Conservation (phyloP, 1,284 basidiomycete genomes). For the Moniliophthora roreri region DNA sequence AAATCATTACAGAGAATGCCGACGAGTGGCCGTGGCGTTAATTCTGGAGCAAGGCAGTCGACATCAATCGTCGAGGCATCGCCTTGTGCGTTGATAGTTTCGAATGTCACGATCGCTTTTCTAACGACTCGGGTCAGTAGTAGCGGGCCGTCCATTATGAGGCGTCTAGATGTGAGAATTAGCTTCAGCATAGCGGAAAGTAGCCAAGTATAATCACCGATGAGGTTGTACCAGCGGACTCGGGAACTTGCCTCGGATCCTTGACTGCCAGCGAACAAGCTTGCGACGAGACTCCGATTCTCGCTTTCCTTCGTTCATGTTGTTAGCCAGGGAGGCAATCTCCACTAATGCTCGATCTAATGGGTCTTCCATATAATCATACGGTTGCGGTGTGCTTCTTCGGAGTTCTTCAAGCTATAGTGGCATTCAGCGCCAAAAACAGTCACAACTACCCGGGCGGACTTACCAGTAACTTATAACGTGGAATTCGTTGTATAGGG, state of each 20-base stretch:
- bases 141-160: constrained; percentile 87
- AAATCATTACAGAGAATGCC: constrained; percentile 92
- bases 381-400: constrained; percentile 77
- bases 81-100: constrained; percentile 75
- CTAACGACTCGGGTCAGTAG: constrained; percentile 87
- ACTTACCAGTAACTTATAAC: constrained; percentile 88
- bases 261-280: constrained; percentile 89
- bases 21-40: constrained; percentile 71
- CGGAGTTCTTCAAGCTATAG: constrained; percentile 82
- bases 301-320: constrained; percentile 97
- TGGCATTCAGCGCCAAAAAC: constrained; percentile 5
- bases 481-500: constrained; percentile 94
- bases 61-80: constrained; percentile 82
- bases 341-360: constrained; percentile 83
- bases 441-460: constrained; percentile 7
- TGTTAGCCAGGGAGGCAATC: constrained; percentile 84
- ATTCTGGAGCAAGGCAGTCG: constrained; percentile 83
- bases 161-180: constrained; percentile 47
- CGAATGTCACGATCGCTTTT: constrained; percentile 83
- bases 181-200: constrained; percentile 7
- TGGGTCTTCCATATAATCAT: constrained; percentile 76
- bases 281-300: constrained; percentile 89
- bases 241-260: constrained; percentile 89
- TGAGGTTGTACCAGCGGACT: constrained; percentile 98
- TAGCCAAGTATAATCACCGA: constrained; percentile 49